Evolutionary conservation across 768 basidiomycete species (phyloP), one percentile per base, ranked within the genome.

Genomic region (Leucosporidium scottii): DNA sequence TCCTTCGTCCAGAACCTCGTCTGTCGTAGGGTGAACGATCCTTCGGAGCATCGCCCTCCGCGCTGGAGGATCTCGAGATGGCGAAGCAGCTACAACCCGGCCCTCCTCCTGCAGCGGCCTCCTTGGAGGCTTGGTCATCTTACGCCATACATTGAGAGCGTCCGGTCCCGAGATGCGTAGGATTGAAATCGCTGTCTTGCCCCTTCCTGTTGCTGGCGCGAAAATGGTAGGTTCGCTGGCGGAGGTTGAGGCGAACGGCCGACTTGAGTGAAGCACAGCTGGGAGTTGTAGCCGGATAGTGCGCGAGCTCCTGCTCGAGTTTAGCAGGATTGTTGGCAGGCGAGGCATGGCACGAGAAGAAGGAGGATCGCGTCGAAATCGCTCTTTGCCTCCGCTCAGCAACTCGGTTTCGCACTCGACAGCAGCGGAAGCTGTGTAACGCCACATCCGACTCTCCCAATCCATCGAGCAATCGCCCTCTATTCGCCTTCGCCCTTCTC

Each of bases 171-270:
- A 92, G 13, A 94, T 80, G 66, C 92, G 83, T 61, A 93, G 79
- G 49, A 94, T 85, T 1, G 86, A 90, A 23, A 94, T 83, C 21
- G 91, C 92, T 5, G 84, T 90, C 69, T 87, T 91, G 1, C 91
- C 92, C 3, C 88, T 85, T 2, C 91, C 89, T 0, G 91, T 92
- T 0, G 91, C 90, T 31, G 93, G 82, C 1, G 91, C 92, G 76
- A 88, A 94, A 56, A 94, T 90, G 3, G 92, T 93, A 10, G 71
- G 71, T 5, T 56, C 48, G 28, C 20, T 51, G 25, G 15, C 54
- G 13, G 59, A 61, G 30, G 62, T 25, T 48, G 61, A 55, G 39
- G 58, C 21, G 61, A 56, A 53, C 5, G 51, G 2, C 5, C 27
- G 51, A 9, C 10, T 7, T 9, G 27, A 21, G 23, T 9, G 23